Evolutionary conservation across 371 early-diverging fungal genomes (phyloP), one percentile per base, ranked within the genome.

Genomic region (Circinella minor): DNA sequence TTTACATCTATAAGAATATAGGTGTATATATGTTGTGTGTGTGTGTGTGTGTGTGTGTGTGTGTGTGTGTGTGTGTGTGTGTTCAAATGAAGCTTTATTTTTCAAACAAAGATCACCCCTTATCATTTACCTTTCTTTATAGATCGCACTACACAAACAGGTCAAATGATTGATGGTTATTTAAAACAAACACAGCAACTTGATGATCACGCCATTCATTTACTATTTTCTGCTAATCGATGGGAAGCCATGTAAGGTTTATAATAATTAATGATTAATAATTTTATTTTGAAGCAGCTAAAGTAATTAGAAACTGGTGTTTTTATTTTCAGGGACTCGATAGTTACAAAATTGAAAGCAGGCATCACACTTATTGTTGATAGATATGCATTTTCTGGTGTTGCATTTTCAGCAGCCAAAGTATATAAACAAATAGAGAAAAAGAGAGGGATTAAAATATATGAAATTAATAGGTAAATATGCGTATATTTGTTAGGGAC

Each of bases 371-470:
- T 99, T 20, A 83, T 99, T 7, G 95, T 96, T 5, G 99, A 99
- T 83, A 90, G 99, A 63, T 99, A 99, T 78, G 96, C 96, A 0
- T 97, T 94, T 73, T 98, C 99, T 4, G 99, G 99, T 14, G 95
- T 95, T 3, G 96, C 96, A 0, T 99, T 95, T 77, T 93, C 98
- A 1, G 88, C 92, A 6, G 97, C 98, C 60, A 98, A 97, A 84
- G 91, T 89, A 68, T 18, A 36, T 9, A 43, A 43, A 43, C 6
- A 43, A 43, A 43, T 43, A 9, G 6, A 9, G 43, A 3, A 43
- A 43, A 43, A 43, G 43, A 43, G 6, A 43, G 3, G 11, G 6
- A 43, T 1, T 0, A 43, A 6, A 43, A 0, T 43, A 43, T 43
- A 1, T 43, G 9, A 43, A 43, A 6, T 43, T 9, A 43, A 43